phyloP scores from a whole-genome alignment of 2,329 filamentous ascomycete genomes.

The Zasmidium cellare region DNA sequence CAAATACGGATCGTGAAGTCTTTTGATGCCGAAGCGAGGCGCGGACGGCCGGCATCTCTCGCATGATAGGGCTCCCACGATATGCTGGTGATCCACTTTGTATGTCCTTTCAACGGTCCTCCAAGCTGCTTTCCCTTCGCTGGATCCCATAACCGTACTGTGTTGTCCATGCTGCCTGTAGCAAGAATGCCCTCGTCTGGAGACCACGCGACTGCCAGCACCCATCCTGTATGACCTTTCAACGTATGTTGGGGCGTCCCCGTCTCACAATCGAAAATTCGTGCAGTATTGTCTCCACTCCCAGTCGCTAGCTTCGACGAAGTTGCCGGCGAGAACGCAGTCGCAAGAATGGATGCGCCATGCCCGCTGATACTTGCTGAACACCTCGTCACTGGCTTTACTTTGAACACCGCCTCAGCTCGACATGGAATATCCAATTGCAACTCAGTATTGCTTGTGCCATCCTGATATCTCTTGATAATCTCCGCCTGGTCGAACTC shows the following conservation, averaged over 20 bases:
- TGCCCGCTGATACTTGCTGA: constrained; percentile 87
- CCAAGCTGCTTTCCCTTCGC: constrained; percentile 74
- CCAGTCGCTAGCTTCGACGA: constrained; percentile 82
- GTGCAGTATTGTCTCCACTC: constrained; percentile 84
- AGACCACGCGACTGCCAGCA: constrained; percentile 82
- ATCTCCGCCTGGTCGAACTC: constrained; percentile 40
- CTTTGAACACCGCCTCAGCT: constrained; percentile 90
- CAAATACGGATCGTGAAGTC: constrained; percentile 86
- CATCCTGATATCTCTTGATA: constrained; percentile 48
- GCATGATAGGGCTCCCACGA: constrained; percentile 93
- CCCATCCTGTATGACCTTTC: constrained; percentile 86
- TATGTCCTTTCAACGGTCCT: constrained; percentile 75
- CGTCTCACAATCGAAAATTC: constrained; percentile 94
- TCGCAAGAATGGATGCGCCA: constrained; percentile 83
- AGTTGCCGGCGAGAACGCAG: constrained; percentile 78
- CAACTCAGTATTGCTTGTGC: constrained; percentile 57
- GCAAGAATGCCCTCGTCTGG: constrained; percentile 80
- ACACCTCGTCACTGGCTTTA: constrained; percentile 87
- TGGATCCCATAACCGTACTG: constrained; percentile 85
- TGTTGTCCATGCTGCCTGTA: constrained; percentile 91
- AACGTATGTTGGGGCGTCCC: constrained; percentile 85
- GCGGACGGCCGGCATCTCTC: constrained; percentile 70
- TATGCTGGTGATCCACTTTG: constrained; percentile 83
- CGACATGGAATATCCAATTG: constrained; percentile 64
- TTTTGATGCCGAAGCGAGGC: constrained; percentile 84